Percentiles rank a stretch among this genome's conserved stretches.
Conservation (phyloP, 2,329 filamentous ascomycete genomes). For the Calonectria hongkongensis region DNA sequence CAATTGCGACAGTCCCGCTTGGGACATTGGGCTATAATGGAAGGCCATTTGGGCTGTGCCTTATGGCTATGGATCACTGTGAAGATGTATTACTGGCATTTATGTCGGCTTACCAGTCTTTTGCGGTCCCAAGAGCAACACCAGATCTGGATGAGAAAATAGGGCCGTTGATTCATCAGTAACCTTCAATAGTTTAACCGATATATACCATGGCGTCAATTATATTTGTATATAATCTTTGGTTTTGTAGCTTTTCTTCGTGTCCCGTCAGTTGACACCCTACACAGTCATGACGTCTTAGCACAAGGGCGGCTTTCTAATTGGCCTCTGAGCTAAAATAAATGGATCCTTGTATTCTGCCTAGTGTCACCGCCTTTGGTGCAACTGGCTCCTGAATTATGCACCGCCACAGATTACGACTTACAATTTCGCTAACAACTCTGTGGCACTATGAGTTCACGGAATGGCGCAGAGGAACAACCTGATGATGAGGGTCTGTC, state of each 20-base stretch:
- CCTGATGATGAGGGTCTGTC: background rate
- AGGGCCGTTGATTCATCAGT: too few relatives aligned
- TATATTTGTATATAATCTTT: too few relatives aligned
- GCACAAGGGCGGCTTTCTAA: too few relatives aligned
- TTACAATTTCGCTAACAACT: background rate
- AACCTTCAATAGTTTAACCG: too few relatives aligned
- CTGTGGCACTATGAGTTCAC: constrained; percentile 8
- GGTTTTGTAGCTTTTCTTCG: too few relatives aligned
- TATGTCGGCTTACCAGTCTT: constrained; percentile 16
- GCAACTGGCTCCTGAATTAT: background rate
- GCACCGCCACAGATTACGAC: background rate
- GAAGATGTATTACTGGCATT: constrained; percentile 12
- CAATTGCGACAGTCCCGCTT: constrained; percentile 27
- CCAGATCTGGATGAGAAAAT: background rate
- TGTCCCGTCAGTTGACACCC: too few relatives aligned
- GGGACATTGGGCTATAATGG: constrained; percentile 22
- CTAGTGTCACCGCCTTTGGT: background rate
- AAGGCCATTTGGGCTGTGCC: constrained; percentile 18
- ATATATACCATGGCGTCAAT: too few relatives aligned
- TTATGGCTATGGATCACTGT: constrained; percentile 5
- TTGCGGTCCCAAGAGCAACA: background rate
- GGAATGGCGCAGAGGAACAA: background rate
- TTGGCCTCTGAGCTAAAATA: background rate
- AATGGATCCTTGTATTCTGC: background rate
- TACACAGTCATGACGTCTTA: too few relatives aligned